Conservation (phyloP, 768 basidiomycete genomes). For the Lactifluus piperatus region DNA sequence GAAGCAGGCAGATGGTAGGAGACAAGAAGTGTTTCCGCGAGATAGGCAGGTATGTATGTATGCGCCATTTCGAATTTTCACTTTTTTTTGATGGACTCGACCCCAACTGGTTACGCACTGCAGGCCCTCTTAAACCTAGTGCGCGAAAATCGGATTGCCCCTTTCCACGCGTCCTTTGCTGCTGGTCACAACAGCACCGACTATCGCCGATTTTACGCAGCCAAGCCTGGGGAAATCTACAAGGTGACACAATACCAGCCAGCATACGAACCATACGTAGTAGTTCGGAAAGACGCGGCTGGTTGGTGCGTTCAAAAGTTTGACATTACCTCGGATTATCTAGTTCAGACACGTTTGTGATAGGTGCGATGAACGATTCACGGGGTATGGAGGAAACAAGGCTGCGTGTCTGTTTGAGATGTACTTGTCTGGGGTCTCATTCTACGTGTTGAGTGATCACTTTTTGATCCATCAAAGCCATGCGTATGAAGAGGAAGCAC, state of each 20-base stretch:
- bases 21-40: constrained; percentile 51
- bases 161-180: constrained; percentile 74
- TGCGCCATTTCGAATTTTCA: not conserved
- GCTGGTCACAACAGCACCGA: constrained; percentile 79
- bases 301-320: constrained; percentile 1
- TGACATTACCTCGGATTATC: not conserved
- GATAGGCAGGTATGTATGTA: constrained; percentile 61
- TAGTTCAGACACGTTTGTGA: not conserved
- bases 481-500: constrained; percentile 64
- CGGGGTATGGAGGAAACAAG: constrained; percentile 90
- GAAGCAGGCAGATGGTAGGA: constrained; percentile 52
- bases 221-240: constrained; percentile 61
- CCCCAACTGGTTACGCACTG: not conserved
- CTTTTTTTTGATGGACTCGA: not conserved
- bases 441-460: constrained; percentile 78
- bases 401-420: constrained; percentile 89
- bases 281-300: constrained; percentile 49
- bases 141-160: constrained; percentile 44
- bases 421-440: constrained; percentile 78
- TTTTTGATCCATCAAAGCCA: constrained; percentile 88
- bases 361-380: constrained; percentile 88
- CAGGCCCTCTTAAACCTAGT: constrained; percentile 55
- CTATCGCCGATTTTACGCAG: constrained; percentile 56
- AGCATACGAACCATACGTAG: constrained; percentile 83
- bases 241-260: constrained; percentile 69